Evolutionary conservation across 2,329 filamentous ascomycete genomes (phyloP), one percentile per base, ranked within the genome.

Genomic region (Xylaria sp.): DNA sequence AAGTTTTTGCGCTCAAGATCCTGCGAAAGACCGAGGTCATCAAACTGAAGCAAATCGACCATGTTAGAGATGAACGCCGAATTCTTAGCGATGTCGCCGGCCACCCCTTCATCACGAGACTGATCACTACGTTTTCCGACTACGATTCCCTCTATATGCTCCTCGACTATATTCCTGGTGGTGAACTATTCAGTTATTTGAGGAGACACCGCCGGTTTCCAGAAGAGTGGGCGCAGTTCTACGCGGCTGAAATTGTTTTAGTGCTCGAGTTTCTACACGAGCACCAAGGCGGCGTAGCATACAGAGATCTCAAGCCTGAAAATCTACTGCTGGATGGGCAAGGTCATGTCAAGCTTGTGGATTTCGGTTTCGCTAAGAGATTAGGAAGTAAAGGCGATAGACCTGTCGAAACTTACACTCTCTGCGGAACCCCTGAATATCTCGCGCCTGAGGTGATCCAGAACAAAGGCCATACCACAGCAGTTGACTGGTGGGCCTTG

Each of bases 401-500:
- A 36, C 83, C 84, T 6, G 83, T 84, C 58, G 92, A 94, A 81
- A 94, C 92, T 6, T 95, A 94, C 75, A 95, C 92, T 3, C 85
- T 95, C 32, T 95, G 92, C 79, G 92, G 92, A 59, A 95, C 92
- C 1, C 92, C 92, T 53, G 92, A 95, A 77, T 95, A 95, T 78
- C 88, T 95, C 53, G 92, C 92, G 1, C 92, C 92, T 5, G 92
- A 95, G 81, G 92, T 95, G 48, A 94, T 95, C 73, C 89, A 93
- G 72, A 94, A 93, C 78, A 93, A 93, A 77, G 92, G 91, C 13
- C 89, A 91, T 76, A 90, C 87, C 2, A 89, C 87, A 2, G 91
- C 92, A 15, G 92, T 95, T 41, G 92, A 95, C 82, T 95, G 92
- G 92, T 95, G 93, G 93, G 92, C 93, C 0, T 84, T 96, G 72